A percentile compares a stretch with the other conserved stretches of the same genome.
Evolutionary conservation across 192 early-diverging fungal genomes (phyloP).

Genomic region (Mortierella antarctica): DNA sequence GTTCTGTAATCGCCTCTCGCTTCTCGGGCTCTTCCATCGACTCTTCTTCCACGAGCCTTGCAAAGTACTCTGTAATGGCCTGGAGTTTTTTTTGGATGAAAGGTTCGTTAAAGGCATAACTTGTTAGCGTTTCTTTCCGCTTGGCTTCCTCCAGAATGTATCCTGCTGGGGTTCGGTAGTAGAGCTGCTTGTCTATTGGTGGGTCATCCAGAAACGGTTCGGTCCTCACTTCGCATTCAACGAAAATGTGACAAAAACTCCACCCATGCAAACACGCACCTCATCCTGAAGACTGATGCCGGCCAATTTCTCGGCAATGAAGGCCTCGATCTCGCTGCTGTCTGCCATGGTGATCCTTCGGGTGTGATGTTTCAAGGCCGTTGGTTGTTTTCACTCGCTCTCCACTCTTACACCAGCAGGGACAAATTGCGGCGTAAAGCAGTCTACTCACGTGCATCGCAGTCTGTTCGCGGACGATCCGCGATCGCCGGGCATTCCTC

Average conservation of each 20-base stretch:
- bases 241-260: conserved; percentile 8
- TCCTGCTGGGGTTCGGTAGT: too few relatives aligned
- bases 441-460: too few relatives aligned
- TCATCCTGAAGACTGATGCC: conserved; percentile 46
- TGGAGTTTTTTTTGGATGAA: conserved; percentile 17
- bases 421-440: neutral
- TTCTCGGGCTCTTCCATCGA: conserved; percentile 73
- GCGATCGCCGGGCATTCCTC: too few relatives aligned
- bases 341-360: conserved; percentile 19
- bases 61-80: conserved; percentile 76
- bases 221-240: neutral
- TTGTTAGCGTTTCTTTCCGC: neutral
- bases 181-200: too few relatives aligned
- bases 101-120: neutral
- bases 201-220: too few relatives aligned
- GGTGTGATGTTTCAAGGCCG: neutral
- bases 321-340: conserved; percentile 41
- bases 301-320: conserved; percentile 36
- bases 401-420: neutral
- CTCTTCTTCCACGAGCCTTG: conserved; percentile 72
- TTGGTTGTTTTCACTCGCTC: neutral
- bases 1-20: conserved; percentile 74
- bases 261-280: conserved; percentile 6
- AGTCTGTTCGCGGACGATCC: too few relatives aligned
- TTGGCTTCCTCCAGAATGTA: neutral